phyloP scores from a whole-genome alignment of 768 basidiomycete species.

The Heimioporus sp. region DNA sequence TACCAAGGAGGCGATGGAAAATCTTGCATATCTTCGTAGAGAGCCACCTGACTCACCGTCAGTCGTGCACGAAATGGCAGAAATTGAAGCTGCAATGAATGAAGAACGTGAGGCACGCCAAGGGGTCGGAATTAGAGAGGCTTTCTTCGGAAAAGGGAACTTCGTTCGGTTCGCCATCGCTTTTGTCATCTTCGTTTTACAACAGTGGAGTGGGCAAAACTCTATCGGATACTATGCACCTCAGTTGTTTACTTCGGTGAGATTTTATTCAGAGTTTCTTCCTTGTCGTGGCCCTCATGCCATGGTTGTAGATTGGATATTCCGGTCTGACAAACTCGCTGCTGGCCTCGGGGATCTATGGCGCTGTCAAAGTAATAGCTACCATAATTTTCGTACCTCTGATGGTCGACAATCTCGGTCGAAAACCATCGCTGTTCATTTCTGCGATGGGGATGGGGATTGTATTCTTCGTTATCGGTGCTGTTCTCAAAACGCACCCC shows the following conservation, averaged over 20 bases:
- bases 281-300: neutral
- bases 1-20: too few species aligned
- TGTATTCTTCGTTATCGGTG: conserved; percentile 81
- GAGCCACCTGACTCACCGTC: too few species aligned
- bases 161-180: too few species aligned
- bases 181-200: too few species aligned
- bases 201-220: too few species aligned
- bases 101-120: too few species aligned
- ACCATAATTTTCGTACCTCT: conserved; percentile 66
- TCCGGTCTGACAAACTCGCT: conserved; percentile 56
- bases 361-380: conserved; percentile 64
- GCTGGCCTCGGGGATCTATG: conserved; percentile 72
- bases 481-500: conserved; percentile 78
- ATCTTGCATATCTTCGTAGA: too few species aligned
- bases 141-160: too few species aligned
- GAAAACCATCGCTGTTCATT: conserved; percentile 67
- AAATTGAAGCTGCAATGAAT: too few species aligned
- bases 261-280: conserved; percentile 12
- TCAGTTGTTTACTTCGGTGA: conserved; percentile 26
- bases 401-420: conserved; percentile 65
- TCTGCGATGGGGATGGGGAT: conserved; percentile 78
- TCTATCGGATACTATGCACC: too few species aligned
- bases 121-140: too few species aligned
- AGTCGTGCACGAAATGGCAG: too few species aligned
- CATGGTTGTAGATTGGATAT: conserved; percentile 56